Evolutionary conservation across 257 asterid species (phyloP), one percentile per base, ranked within the genome.

Genomic region (Datura wrightii): DNA sequence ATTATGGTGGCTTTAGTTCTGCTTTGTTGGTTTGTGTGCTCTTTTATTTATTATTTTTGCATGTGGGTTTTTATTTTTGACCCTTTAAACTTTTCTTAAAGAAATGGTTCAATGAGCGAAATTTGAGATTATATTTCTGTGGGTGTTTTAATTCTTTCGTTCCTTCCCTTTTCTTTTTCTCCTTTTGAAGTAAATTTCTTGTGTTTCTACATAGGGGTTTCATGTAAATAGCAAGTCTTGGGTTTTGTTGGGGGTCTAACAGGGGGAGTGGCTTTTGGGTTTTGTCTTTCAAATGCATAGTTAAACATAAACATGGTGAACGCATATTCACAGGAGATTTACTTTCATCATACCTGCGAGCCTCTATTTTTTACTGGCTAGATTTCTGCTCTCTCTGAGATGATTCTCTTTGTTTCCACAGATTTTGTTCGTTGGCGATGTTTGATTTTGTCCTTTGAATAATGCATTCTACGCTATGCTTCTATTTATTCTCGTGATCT

Each of bases 231-330:
- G 56, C 39, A 72, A 88, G 50, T 84, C 88, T 90, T 89, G 92
- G 92, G 86, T 85, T 85, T 84, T 87, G 92, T 84, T 88, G 85
- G 87, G 79, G 83, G 88, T 88, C 2, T 34, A 84, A 89, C 93
- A 89, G 83, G 92, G 92, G 84, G 93, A 91, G 97, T 88, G 90
- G 89, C 92, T 84, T 91, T 83, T 88, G 97, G 98, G 92, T 88
- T 89, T 36, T 90, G 95, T 93, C 90, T 86, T 76, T 88, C 89
- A 85, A 46, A 63, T 70, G 24, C 81, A 82, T 46, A 44, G 41
- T 16, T 48, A 56, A 42, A 58, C 65, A 58, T n/a, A n/a, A 8
- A 24, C 31, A 24, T 24, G 31, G 2, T 9, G 10, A 48, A 14
- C n/a, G 42, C 42, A 39, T 39, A 39, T 39, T 39, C 42, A 39